A percentile compares a stretch with the other conserved stretches of the same genome.
phyloP scores from a whole-genome alignment of 2,329 filamentous ascomycete genomes.

The Pezicula neosporulosa region DNA sequence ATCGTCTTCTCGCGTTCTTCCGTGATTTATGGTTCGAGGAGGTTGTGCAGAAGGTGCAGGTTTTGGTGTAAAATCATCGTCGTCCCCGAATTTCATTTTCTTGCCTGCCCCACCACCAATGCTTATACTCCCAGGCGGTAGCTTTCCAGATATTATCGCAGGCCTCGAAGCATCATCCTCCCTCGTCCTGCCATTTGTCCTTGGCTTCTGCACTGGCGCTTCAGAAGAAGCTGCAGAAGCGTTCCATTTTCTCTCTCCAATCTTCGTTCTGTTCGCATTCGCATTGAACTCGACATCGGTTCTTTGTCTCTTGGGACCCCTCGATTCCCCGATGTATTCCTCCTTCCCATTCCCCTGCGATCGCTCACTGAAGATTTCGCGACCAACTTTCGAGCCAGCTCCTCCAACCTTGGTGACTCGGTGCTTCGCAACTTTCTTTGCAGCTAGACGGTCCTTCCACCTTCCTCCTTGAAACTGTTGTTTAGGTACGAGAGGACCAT shows the following conservation, averaged over 20 bases:
- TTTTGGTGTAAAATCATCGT: not conserved
- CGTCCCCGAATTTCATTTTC: constrained; percentile 9
- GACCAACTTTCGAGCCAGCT: constrained; percentile 7
- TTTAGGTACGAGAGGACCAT: constrained; percentile 59
- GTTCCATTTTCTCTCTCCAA: constrained; percentile 11
- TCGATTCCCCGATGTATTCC: constrained; percentile 29
- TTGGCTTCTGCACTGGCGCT: not conserved
- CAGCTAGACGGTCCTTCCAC: constrained; percentile 85
- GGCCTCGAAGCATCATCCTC: constrained; percentile 3
- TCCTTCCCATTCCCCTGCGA: constrained; percentile 19
- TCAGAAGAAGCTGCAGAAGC: constrained; percentile 3
- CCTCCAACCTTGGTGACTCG: constrained; percentile 34
- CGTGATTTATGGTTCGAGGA: constrained; percentile 27
- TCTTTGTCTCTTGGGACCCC: constrained; percentile 41
- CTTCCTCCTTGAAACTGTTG: constrained; percentile 78
- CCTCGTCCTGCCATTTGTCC: not conserved
- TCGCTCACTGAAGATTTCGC: constrained; percentile 25
- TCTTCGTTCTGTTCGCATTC: constrained; percentile 4
- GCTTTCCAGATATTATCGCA: constrained; percentile 31
- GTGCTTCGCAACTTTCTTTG: constrained; percentile 64
- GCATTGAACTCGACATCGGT: constrained; percentile 20
- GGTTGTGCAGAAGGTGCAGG: constrained; percentile 30
- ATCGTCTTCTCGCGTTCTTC: constrained; percentile 16
- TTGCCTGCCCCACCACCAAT: constrained; percentile 9
- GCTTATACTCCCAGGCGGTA: constrained; percentile 30